phyloP scores from a whole-genome alignment of 2,329 filamentous ascomycete genomes.

The Cladophialophora yegresii region DNA sequence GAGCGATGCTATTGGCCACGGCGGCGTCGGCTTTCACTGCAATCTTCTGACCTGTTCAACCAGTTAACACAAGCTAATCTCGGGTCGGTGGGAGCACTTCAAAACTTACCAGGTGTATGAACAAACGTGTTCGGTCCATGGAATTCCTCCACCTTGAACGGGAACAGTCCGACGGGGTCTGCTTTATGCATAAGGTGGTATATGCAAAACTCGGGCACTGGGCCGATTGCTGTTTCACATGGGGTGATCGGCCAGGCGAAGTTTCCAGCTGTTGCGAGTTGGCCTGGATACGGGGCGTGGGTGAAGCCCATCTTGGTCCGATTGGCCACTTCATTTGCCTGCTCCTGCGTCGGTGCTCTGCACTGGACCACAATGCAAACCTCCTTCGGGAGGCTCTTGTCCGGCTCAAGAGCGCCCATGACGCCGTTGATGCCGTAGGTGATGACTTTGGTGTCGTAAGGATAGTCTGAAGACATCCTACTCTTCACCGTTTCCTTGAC shows the following conservation, averaged over 20 bases:
- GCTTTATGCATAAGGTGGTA: conserved; percentile 55
- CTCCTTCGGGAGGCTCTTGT: conserved; percentile 32
- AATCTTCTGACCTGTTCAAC: conserved; percentile 5
- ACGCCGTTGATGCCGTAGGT: conserved; percentile 53
- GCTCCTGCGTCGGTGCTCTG: conserved; percentile 49
- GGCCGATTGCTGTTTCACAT: conserved; percentile 44
- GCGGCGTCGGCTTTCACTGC: conserved; percentile 11
- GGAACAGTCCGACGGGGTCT: conserved; percentile 26
- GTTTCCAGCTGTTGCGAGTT: conserved; percentile 58
- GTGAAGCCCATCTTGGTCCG: conserved; percentile 47
- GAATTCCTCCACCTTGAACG: conserved; percentile 14
- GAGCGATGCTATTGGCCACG: conserved; percentile 1
- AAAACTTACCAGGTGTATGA: conserved; percentile 13
- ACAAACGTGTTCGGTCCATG: conserved; percentile 18
- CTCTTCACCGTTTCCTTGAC: conserved; percentile 37
- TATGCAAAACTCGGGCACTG: conserved; percentile 49
- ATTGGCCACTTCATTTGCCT: conserved; percentile 49
- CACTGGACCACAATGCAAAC: conserved; percentile 54
- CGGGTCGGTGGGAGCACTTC: not conserved
- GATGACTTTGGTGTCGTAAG: conserved; percentile 44
- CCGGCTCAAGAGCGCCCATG: conserved; percentile 40
- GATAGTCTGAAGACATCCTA: conserved; percentile 38
- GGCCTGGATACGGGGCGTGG: conserved; percentile 53
- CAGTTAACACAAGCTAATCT: not conserved
- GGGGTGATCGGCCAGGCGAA: conserved; percentile 45